Conservation (phyloP, 768 basidiomycete genomes). For the Leccinum obscurum region DNA sequence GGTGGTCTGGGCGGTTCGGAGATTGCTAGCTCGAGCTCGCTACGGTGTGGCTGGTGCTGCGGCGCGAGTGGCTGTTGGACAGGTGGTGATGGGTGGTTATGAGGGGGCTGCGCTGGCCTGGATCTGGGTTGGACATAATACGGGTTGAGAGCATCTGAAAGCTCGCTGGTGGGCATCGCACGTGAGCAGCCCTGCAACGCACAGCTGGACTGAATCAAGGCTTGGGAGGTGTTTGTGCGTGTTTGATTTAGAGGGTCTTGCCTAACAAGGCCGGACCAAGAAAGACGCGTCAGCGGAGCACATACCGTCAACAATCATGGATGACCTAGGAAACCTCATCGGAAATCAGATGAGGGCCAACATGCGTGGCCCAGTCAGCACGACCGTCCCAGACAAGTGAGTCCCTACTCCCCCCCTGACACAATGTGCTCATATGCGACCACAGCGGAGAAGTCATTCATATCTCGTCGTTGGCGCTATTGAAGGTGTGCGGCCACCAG, state of each 20-base stretch:
- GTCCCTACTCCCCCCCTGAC: constrained; percentile 18
- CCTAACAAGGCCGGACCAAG: constrained; percentile 19
- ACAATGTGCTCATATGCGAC: constrained; percentile 5
- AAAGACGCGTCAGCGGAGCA: constrained; percentile 42
- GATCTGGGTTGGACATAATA: constrained; percentile 48
- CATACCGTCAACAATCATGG: constrained; percentile 20
- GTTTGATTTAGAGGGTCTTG: constrained; percentile 32
- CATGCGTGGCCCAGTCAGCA: constrained; percentile 45
- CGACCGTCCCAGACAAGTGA: constrained; percentile 75
- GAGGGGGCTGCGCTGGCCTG: constrained; percentile 22
- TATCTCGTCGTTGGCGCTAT: constrained; percentile 93
- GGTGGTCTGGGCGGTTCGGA: constrained; percentile 39
- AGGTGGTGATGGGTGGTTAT: constrained; percentile 26
- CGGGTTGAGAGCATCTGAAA: constrained; percentile 79
- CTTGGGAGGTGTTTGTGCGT: constrained; percentile 25
- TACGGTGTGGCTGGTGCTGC: constrained; percentile 52
- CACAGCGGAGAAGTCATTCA: constrained; percentile 90
- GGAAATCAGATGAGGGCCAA: constrained; percentile 48
- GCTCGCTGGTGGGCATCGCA: constrained; percentile 66
- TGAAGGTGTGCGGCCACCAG: constrained; percentile 66
- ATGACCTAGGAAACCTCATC: constrained; percentile 54
- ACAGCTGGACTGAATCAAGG: background rate
- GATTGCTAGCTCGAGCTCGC: constrained; percentile 65
- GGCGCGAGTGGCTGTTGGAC: constrained; percentile 34
- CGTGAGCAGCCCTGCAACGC: background rate